These are phyloP conservation scores for Vicia sativa DNA, from an alignment of 306 rosid species.

Conservation along the genomic window DNA sequence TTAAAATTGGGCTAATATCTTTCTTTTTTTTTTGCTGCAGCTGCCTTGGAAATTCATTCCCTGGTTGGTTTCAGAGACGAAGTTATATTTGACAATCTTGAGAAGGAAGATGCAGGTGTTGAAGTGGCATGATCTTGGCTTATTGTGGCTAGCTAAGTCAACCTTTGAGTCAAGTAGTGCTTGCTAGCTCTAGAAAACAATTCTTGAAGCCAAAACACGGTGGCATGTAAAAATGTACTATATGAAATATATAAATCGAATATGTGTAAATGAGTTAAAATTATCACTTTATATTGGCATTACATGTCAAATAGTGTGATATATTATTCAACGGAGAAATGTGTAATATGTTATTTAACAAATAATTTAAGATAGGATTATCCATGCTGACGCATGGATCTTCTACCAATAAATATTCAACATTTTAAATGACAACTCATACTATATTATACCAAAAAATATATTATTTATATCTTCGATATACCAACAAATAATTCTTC, in stretches of 20 bases:
- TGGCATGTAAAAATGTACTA: not conserved
- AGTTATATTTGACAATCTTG: conserved; percentile 59
- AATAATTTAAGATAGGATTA: too few relatives aligned
- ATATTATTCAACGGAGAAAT: conserved; percentile 1
- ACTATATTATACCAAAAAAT: too few relatives aligned
- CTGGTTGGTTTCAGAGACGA: conserved; percentile 80
- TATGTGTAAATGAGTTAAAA: conserved; percentile 3
- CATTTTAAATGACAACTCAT: too few relatives aligned
- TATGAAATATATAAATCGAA: conserved; percentile 16
- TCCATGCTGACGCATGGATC: too few relatives aligned
- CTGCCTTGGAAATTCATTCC: conserved; percentile 77
- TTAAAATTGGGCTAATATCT: conserved; percentile 15
- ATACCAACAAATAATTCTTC: too few relatives aligned
- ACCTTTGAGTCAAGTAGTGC: conserved; percentile 61
- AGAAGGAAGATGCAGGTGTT: conserved; percentile 72
- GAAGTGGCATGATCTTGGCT: conserved; percentile 87
- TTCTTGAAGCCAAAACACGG: conserved; percentile 20
- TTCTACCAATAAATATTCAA: too few relatives aligned
- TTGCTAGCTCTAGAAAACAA: conserved; percentile 40
- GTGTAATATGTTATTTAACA: too few relatives aligned
- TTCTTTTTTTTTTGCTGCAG: conserved; percentile 49
- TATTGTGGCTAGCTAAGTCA: conserved; percentile 95
- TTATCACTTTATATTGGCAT: conserved; percentile 3
- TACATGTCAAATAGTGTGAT: conserved; percentile 5
- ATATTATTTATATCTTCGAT: too few relatives aligned